Conservation (phyloP, 805 yeast genomes). For the Tetrapisispora iriomotensis region DNA sequence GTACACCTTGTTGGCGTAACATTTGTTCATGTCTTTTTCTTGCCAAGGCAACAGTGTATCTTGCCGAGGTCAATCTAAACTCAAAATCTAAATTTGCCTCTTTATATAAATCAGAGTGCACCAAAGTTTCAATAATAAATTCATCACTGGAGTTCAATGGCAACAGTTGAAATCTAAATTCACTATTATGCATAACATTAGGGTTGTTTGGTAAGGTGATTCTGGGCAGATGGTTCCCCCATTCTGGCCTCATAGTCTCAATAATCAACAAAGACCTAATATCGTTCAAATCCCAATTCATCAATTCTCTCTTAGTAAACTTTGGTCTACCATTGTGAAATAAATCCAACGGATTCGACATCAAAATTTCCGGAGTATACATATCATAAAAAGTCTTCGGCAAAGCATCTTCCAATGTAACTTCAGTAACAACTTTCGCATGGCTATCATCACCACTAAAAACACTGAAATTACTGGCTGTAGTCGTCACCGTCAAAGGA, state of each 20-base stretch:
- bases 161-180: conserved; percentile 40
- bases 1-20: not conserved
- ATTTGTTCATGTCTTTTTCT: conserved; percentile 38
- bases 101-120: conserved; percentile 50
- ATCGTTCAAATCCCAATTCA: conserved; percentile 68
- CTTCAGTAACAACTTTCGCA: conserved; percentile 11
- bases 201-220: conserved; percentile 14
- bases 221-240: conserved; percentile 45
- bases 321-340: conserved; percentile 50
- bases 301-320: conserved; percentile 51
- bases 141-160: conserved; percentile 46
- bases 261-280: conserved; percentile 53
- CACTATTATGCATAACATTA: conserved; percentile 5
- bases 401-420: conserved; percentile 40
- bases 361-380: conserved; percentile 47
- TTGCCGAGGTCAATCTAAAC: conserved; percentile 51
- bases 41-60: conserved; percentile 50
- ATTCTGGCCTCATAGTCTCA: conserved; percentile 40
- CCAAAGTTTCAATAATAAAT: conserved; percentile 39
- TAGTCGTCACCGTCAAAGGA: conserved; percentile 11
- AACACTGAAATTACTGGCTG: conserved; percentile 4
- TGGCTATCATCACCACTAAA: too few species aligned
- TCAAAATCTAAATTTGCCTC: conserved; percentile 49
- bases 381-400: conserved; percentile 44
- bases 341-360: conserved; percentile 31